Conservation (phyloP, 768 basidiomycete species). For the Candolleomyces efflorescens region DNA sequence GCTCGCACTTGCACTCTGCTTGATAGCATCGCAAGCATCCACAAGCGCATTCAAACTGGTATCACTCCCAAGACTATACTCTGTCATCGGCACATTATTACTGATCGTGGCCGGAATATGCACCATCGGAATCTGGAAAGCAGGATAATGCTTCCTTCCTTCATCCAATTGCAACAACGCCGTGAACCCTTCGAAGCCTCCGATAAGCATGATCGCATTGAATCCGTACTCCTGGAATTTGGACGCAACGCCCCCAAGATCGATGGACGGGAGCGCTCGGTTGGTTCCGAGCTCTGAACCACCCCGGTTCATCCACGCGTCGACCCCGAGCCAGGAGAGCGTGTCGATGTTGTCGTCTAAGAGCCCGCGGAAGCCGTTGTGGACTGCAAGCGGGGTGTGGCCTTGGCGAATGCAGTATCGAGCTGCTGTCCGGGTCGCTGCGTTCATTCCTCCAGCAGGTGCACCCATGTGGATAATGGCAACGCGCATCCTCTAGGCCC, state of each 20-base stretch:
- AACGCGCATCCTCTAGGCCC: constrained; percentile 62
- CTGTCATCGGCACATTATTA: constrained; percentile 97
- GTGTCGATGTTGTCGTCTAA: constrained; percentile 85
- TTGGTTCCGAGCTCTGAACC: constrained; percentile 98
- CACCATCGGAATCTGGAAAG: constrained; percentile 93
- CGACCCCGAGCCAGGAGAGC: constrained; percentile 94
- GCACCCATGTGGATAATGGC: constrained; percentile 91
- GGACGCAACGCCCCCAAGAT: constrained; percentile 84
- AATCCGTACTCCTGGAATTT: constrained; percentile 86
- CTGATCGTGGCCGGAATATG: constrained; percentile 96
- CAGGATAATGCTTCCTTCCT: constrained; percentile 78
- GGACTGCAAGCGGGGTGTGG: constrained; percentile 86
- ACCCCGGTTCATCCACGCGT: constrained; percentile 93
- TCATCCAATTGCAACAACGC: constrained; percentile 75
- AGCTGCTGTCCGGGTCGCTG: constrained; percentile 91
- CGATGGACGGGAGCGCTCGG: constrained; percentile 78
- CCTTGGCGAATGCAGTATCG: constrained; percentile 92
- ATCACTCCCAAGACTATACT: constrained; percentile 93
- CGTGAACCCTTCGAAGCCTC: constrained; percentile 94
- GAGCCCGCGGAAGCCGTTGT: constrained; percentile 95
- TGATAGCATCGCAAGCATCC: constrained; percentile 97
- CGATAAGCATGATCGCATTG: constrained; percentile 82
- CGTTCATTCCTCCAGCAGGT: constrained; percentile 98
- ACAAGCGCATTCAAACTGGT: constrained; percentile 98
- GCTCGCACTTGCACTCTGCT: constrained; percentile 96